Conservation (phyloP, 139 green algal genomes). For the Nannochloris sp. region DNA sequence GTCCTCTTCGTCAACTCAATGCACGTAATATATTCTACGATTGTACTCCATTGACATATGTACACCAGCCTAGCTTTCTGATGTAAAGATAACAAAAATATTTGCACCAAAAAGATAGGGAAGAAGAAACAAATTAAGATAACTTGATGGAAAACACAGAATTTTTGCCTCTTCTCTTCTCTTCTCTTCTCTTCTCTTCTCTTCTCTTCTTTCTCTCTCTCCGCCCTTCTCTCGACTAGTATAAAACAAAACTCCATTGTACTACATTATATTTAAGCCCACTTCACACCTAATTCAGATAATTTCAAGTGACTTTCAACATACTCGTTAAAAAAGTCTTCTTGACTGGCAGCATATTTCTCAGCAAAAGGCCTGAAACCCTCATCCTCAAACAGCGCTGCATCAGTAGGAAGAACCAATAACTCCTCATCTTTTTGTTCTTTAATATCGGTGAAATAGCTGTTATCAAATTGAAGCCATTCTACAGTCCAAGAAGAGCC, state of each 20-base stretch:
- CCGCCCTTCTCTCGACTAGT: too few relatives aligned
- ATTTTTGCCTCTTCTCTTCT: too few relatives aligned
- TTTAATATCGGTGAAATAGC: conserved; percentile 71
- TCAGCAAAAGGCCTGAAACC: conserved; percentile 80
- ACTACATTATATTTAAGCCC: conserved; percentile 23
- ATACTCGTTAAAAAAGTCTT: conserved; percentile 81
- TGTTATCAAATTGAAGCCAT: conserved; percentile 91
- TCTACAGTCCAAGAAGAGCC: conserved; percentile 80
- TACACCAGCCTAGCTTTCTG: too few relatives aligned
- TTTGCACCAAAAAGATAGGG: not conserved
- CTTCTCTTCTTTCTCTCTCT: too few relatives aligned
- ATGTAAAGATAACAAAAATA: not conserved
- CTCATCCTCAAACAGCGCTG: conserved; percentile 75
- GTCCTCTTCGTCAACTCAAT: too few relatives aligned
- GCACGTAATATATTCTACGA: too few relatives aligned
- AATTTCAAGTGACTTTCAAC: conserved; percentile 69
- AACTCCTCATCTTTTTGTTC: conserved; percentile 68
- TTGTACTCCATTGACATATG: too few relatives aligned
- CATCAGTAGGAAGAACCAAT: conserved; percentile 83
- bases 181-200: too few relatives aligned
- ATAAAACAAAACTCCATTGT: not conserved
- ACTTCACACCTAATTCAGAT: conserved; percentile 74
- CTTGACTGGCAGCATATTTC: conserved; percentile 79
- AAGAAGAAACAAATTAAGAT: not conserved
- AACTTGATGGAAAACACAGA: not conserved